Evolutionary conservation across 805 yeast genomes (phyloP).

Genomic region (Clavispora santaluciae): DNA sequence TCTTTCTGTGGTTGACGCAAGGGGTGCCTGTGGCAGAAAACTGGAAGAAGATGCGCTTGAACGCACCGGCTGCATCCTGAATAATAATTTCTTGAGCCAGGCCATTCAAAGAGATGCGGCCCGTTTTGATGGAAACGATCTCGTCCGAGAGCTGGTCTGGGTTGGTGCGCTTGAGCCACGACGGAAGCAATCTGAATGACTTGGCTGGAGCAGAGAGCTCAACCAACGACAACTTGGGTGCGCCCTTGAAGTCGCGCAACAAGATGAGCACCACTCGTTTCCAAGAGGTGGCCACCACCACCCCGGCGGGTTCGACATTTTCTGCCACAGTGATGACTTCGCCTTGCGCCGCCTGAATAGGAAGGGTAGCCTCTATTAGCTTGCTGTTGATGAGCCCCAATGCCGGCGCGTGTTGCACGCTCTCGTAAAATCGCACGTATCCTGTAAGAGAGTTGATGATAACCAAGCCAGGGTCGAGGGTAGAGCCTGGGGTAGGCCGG

Average conservation of each 20-base stretch:
- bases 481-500: slow-evolving; percentile 48
- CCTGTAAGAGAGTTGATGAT: slow-evolving; percentile 60
- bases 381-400: slow-evolving; percentile 49
- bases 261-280: slow-evolving; percentile 62
- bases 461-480: slow-evolving; percentile 63
- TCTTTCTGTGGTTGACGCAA: slow-evolving; percentile 19
- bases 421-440: slow-evolving; percentile 61
- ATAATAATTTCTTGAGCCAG: slow-evolving; percentile 35
- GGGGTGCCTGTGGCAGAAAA: slow-evolving; percentile 26
- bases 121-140: slow-evolving; percentile 56
- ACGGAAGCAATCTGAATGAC: slow-evolving; percentile 7
- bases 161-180: slow-evolving; percentile 8
- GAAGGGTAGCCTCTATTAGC: slow-evolving; percentile 38
- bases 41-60: slow-evolving; percentile 27
- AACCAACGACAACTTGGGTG: slow-evolving; percentile 40
- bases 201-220: slow-evolving; percentile 19
- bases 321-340: slow-evolving; percentile 58
- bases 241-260: slow-evolving; percentile 65
- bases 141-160: slow-evolving; percentile 32
- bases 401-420: slow-evolving; percentile 66
- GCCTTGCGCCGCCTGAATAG: slow-evolving; percentile 27
- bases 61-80: slow-evolving; percentile 43
- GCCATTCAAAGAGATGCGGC: slow-evolving; percentile 48
- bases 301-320: slow-evolving; percentile 69
- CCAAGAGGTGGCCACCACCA: slow-evolving; percentile 62